These are phyloP conservation scores for Pythium chondricola DNA, from an alignment of 352 stramenopile genomes.

Conservation along the genomic window DNA sequence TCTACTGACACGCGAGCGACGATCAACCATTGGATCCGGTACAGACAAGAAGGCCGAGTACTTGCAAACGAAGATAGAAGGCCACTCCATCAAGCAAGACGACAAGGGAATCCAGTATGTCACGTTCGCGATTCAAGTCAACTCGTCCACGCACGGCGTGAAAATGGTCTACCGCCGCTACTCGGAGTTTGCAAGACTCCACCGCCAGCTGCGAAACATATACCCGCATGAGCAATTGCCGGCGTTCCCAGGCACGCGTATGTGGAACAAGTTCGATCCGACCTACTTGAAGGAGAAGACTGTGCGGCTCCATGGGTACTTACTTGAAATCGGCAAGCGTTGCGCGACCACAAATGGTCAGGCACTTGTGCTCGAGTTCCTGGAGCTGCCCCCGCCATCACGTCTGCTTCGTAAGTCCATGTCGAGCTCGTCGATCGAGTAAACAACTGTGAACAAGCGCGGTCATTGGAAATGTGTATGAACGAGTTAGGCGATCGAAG, in stretches of 20 bases:
- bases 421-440: neutral
- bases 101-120: conserved; percentile 70
- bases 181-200: conserved; percentile 71
- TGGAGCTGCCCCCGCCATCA: conserved; percentile 28
- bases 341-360: conserved; percentile 67
- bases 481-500: neutral
- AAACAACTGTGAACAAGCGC: neutral
- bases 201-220: conserved; percentile 69
- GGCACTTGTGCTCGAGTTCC: conserved; percentile 55
- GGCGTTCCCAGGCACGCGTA: conserved; percentile 53
- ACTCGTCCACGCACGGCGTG: conserved; percentile 47
- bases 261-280: conserved; percentile 84
- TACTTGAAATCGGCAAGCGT: conserved; percentile 65
- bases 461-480: neutral
- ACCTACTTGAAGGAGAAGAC: conserved; percentile 79
- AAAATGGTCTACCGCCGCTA: conserved; percentile 74
- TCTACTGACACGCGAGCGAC: conserved; percentile 52
- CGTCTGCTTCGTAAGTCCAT: too few species aligned
- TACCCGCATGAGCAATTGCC: conserved; percentile 77
- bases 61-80: conserved; percentile 78
- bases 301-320: conserved; percentile 59
- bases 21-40: conserved; percentile 2
- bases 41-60: conserved; percentile 40
- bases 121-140: conserved; percentile 77
- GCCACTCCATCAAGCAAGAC: conserved; percentile 56